Percentiles rank a stretch among this genome's conserved stretches.
phyloP scores from a whole-genome alignment of 257 asterid genomes.

The Henckelia pumila region DNA sequence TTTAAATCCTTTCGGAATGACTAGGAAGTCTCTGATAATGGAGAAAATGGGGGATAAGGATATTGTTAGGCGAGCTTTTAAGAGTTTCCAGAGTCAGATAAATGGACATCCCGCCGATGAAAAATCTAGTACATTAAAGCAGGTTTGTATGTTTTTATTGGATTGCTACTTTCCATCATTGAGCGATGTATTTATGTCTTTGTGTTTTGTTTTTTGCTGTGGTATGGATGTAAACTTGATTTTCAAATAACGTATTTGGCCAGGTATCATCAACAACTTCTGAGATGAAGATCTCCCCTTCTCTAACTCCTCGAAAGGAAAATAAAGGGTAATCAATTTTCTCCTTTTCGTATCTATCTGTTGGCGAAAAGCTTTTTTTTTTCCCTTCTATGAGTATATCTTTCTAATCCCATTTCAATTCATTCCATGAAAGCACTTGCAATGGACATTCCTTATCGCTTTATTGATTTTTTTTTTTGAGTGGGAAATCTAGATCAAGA shows the following conservation, averaged over 20 bases:
- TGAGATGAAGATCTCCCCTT: conserved; percentile 42
- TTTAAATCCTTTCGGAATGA: conserved; percentile 35
- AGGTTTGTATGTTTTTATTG: conserved; percentile 35
- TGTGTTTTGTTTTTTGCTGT: background rate
- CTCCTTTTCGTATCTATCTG: background rate
- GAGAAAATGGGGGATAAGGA: conserved; percentile 98
- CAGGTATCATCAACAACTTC: conserved; percentile 47
- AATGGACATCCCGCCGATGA: conserved; percentile 42
- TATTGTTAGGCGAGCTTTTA: conserved; percentile 82
- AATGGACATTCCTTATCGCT: background rate
- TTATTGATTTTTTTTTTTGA: background rate
- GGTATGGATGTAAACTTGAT: background rate
- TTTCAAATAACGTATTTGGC: conserved; percentile 19
- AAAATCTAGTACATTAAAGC: conserved; percentile 35
- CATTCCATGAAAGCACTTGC: background rate
- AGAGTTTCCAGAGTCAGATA: conserved; percentile 64
- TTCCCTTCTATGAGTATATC: background rate
- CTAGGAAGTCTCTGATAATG: conserved; percentile 82
- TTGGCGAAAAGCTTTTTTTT: background rate
- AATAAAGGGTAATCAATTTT: conserved; percentile 54
- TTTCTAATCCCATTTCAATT: background rate
- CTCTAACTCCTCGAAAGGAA: conserved; percentile 45
- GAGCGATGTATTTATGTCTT: background rate
- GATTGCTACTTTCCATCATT: background rate
- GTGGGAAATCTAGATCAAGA: background rate